Percentiles rank a stretch among this genome's conserved stretches.
phyloP scores from a whole-genome alignment of 208 protist genomes.

The Strigomonas culicis region DNA sequence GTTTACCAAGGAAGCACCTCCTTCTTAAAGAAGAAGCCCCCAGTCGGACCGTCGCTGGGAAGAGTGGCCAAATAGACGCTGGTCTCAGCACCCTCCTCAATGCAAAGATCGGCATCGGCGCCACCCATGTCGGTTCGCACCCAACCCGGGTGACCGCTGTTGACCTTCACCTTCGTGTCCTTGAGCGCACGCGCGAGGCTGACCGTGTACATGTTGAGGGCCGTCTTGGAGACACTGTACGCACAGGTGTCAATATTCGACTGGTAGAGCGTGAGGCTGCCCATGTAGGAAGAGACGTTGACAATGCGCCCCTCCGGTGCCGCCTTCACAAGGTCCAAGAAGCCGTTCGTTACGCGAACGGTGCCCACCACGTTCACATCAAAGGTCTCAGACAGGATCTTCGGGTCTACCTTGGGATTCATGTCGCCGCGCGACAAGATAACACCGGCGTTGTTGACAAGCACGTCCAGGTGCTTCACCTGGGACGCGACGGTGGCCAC shows the following conservation, averaged over 20 bases:
- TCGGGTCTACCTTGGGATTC: conserved; percentile 30
- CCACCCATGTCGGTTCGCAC: conserved; percentile 75
- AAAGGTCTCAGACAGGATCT: conserved; percentile 28
- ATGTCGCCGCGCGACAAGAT: conserved; percentile 10
- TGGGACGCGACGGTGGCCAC: conserved; percentile 36
- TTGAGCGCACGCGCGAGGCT: conserved; percentile 52
- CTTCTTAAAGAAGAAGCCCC: conserved; percentile 76
- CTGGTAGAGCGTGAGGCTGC: conserved; percentile 28
- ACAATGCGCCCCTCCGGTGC: conserved; percentile 65
- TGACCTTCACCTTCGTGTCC: conserved; percentile 54
- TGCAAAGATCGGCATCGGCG: conserved; percentile 29
- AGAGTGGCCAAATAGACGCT: conserved; percentile 72
- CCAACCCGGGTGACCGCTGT: conserved; percentile 64
- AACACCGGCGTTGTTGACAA: conserved; percentile 77
- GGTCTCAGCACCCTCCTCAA: conserved; percentile 67
- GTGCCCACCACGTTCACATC: conserved; percentile 64
- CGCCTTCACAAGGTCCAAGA: conserved; percentile 51
- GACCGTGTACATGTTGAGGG: conserved; percentile 83
- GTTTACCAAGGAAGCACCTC: conserved; percentile 56
- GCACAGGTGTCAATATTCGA: conserved; percentile 22
- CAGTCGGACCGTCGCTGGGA: conserved; percentile 61
- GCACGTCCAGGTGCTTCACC: conserved; percentile 39
- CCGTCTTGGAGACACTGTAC: conserved; percentile 69
- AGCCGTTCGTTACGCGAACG: conserved; percentile 60
- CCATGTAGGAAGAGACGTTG: conserved; percentile 70